These are phyloP conservation scores for Berberis vulgaris DNA, from an alignment of 164 flowering plant species.

Conservation along the genomic window DNA sequence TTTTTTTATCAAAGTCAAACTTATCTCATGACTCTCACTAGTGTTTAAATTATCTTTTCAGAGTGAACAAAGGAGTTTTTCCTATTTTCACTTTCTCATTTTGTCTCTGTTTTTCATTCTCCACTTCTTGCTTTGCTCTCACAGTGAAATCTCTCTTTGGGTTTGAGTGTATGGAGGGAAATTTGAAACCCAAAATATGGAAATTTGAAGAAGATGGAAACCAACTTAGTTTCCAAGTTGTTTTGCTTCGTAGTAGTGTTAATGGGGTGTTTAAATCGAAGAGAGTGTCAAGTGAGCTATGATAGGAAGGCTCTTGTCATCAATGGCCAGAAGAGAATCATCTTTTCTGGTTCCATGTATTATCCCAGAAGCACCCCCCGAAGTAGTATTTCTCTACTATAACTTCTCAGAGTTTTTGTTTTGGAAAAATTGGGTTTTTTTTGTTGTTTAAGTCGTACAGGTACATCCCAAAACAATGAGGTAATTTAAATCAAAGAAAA, in stretches of 20 bases:
- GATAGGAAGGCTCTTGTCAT: slow-evolving; percentile 66
- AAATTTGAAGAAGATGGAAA: slow-evolving; percentile 25
- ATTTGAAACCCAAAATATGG: too few species aligned
- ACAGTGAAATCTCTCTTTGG: neutral
- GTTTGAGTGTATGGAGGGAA: neutral
- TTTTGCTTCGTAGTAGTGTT: slow-evolving; percentile 13
- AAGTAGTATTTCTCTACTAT: slow-evolving; percentile 33
- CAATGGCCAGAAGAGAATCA: slow-evolving; percentile 68
- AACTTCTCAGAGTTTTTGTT: slow-evolving; percentile 10
- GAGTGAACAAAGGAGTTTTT: too few species aligned
- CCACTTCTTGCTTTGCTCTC: neutral
- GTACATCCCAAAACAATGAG: too few species aligned
- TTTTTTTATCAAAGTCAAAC: too few species aligned
- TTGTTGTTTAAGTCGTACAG: slow-evolving; percentile 40
- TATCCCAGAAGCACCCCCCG: slow-evolving; percentile 89
- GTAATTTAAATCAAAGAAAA: too few species aligned
- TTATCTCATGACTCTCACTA: too few species aligned
- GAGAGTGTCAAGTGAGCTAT: slow-evolving; percentile 47
- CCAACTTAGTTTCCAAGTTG: slow-evolving; percentile 49
- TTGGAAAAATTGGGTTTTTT: slow-evolving; percentile 10
- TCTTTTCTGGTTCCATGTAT: slow-evolving; percentile 84
- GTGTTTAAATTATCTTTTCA: too few species aligned
- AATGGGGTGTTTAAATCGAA: slow-evolving; percentile 26
- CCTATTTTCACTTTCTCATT: too few species aligned
- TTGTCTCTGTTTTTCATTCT: too few species aligned